These are phyloP conservation scores for Trifolium pratense DNA, from an alignment of 306 rosid species.

Conservation along the genomic window DNA sequence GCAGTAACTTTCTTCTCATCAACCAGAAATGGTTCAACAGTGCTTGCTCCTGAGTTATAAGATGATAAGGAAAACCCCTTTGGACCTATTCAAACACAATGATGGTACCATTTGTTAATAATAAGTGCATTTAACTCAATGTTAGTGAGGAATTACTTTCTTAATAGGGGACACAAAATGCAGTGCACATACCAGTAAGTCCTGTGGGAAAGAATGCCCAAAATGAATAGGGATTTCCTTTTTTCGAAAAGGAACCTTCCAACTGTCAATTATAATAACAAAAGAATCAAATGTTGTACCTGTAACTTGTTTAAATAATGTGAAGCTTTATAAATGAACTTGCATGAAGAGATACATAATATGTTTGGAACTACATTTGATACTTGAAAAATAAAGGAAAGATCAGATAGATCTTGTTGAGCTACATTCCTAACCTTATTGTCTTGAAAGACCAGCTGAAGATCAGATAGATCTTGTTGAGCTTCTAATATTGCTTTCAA, in stretches of 20 bases:
- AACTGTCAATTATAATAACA: constrained; percentile 55
- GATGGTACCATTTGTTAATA: background rate
- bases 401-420: too few relatives aligned
- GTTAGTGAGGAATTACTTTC: constrained; percentile 17
- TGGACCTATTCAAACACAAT: constrained; percentile 66
- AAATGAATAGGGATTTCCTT: constrained; percentile 67
- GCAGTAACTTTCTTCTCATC: constrained; percentile 91
- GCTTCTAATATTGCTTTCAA: constrained; percentile 72
- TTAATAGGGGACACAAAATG: background rate
- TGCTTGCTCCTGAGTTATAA: constrained; percentile 72
- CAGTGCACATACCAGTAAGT: constrained; percentile 58
- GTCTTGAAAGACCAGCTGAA: constrained; percentile 70
- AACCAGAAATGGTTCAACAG: constrained; percentile 87
- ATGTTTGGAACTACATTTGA: background rate
- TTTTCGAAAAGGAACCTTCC: constrained; percentile 80
- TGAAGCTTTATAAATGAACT: background rate
- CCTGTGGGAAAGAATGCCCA: constrained; percentile 95
- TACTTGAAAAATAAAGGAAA: too few relatives aligned
- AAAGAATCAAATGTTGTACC: constrained; percentile 12
- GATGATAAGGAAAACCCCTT: constrained; percentile 90
- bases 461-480: constrained; percentile 68
- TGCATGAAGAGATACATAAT: background rate
- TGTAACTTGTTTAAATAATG: constrained; percentile 24
- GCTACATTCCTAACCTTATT: constrained; percentile 60
- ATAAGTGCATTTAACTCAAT: background rate